phyloP scores from a whole-genome alignment of 2,329 filamentous ascomycete species.

The Diaporthe citri region DNA sequence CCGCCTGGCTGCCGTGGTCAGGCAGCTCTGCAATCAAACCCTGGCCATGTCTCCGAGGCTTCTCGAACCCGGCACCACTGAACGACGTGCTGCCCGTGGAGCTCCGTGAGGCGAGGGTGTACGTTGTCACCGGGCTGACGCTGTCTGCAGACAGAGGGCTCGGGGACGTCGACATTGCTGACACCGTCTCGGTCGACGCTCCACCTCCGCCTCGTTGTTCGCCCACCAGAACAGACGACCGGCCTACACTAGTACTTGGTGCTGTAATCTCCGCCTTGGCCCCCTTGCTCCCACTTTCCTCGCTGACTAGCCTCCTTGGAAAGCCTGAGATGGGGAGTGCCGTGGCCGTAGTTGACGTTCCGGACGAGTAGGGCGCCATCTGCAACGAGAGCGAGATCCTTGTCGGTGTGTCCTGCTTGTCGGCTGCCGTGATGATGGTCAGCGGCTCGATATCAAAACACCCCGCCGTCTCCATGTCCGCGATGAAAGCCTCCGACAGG shows the following conservation, averaged over 20 bases:
- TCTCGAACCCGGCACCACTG: background rate
- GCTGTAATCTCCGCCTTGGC: background rate
- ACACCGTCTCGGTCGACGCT: background rate
- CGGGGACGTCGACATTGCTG: background rate
- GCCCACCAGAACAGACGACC: background rate
- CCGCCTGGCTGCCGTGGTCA: conserved; percentile 22
- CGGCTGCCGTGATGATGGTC: background rate
- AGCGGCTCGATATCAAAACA: background rate
- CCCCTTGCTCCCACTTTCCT: background rate
- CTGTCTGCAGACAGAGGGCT: background rate
- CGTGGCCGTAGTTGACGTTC: background rate
- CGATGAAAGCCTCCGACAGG: background rate
- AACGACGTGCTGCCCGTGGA: conserved; percentile 12
- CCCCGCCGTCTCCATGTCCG: background rate
- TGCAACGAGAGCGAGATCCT: conserved; percentile 5
- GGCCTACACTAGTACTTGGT: background rate
- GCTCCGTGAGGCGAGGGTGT: conserved; percentile 4
- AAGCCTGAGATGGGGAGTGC: conserved; percentile 3
- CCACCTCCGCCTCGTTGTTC: background rate
- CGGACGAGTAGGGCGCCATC: background rate
- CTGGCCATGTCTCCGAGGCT: background rate
- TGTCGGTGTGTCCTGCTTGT: background rate
- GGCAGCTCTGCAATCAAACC: conserved; percentile 8
- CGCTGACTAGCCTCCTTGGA: background rate
- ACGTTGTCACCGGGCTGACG: conserved; percentile 14